Evolutionary conservation across 2,329 filamentous ascomycete genomes (phyloP), one percentile per base, ranked within the genome.

Genomic region (Coniochaeta hoffmannii): DNA sequence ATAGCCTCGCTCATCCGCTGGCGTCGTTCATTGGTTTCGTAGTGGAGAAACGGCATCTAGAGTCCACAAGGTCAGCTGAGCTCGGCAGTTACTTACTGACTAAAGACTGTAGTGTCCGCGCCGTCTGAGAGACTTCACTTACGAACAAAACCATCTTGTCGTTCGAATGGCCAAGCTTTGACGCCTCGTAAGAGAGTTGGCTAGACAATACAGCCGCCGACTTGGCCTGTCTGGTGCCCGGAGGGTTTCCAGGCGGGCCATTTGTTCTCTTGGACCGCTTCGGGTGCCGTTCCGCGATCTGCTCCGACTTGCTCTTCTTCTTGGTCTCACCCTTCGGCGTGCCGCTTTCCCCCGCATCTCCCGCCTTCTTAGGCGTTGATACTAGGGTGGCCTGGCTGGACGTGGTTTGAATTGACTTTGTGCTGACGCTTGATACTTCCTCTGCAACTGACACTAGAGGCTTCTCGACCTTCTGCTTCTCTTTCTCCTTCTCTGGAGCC

Each of bases 1-100:
- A 73, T 83, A 2, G 79, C 76, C 17, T 76, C 69, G 54, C 79
- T 78, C 82, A 87, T 85, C 60, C 77, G 75, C 53, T 72, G 70
- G 10, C 81, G 72, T 15, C 75, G 70, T 50, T 76, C 70, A 50
- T 83, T 75, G 0, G 81, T 83, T 62, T 87, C 83, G 53, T 85
- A 86, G 63, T 86, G 83, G 3, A 87, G 68, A 61, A 85, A 87
- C 0, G 83, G 83, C 81, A 86, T 85, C 69, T 83, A 78, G 26
- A 14, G 24, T 32, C 7, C 7, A 32, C 7, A n/a, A 5, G 12
- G 41, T 28, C 41, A 44, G 38, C 38, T 24, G 38, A 24, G 38
- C 4, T 26, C 38, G 26, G 41, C 41, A 15, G 19, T 14, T 46
- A 15, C 22, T 28, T 30, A 28, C n/a, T 28, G 22, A 12, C 30